Conservation (phyloP, 2,329 filamentous ascomycete species). For the Davidsoniella neocaledoniae region DNA sequence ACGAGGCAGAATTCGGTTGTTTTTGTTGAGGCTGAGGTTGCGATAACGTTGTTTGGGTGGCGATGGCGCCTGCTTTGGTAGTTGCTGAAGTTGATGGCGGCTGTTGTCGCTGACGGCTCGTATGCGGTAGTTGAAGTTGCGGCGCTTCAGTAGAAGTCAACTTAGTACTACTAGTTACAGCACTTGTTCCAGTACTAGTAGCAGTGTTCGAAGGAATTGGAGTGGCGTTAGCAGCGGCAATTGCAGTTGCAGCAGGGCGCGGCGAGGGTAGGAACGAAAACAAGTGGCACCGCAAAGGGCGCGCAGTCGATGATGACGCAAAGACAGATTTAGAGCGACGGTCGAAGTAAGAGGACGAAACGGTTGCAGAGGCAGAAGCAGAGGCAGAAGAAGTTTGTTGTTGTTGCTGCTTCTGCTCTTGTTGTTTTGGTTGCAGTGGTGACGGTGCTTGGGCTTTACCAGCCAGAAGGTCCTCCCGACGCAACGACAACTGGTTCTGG, state of each 20-base stretch:
- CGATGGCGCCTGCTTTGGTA: no score
- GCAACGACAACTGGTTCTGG: neutral
- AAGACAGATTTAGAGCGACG: neutral
- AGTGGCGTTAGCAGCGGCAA: neutral
- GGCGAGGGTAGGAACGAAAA: no score
- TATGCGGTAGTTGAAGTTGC: neutral
- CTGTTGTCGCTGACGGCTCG: no score
- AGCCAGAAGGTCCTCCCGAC: neutral
- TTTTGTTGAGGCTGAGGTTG: neutral
- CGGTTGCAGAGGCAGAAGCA: neutral
- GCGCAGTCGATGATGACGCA: neutral
- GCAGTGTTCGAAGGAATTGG: neutral
- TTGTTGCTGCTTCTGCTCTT: neutral
- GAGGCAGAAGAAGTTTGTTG: neutral
- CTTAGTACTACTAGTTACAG: neutral
- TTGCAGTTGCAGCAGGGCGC: neutral
- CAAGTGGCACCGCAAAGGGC: no score
- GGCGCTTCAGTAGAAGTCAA: neutral
- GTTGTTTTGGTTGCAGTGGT: slow-evolving; percentile 2
- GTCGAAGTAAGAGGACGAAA: neutral
- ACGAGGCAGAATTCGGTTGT: neutral
- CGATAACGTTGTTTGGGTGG: neutral
- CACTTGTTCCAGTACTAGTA: neutral
- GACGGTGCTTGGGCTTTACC: neutral
- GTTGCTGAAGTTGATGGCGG: no score